These are phyloP conservation scores for Pseudomassariella vexata DNA, from an alignment of 2,329 filamentous ascomycete species.

Conservation along the genomic window DNA sequence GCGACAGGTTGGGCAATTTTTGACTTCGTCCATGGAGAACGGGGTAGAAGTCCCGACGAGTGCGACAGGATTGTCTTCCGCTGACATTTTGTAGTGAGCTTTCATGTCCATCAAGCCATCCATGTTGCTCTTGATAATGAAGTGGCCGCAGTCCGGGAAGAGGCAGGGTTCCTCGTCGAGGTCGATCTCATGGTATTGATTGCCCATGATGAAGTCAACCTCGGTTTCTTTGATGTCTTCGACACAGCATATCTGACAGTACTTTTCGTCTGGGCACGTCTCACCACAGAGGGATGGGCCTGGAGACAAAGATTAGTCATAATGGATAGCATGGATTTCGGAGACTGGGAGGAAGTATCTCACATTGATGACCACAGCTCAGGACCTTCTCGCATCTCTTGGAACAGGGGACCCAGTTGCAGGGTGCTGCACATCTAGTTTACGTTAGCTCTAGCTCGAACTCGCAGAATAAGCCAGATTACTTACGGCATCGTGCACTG, in stretches of 20 bases:
- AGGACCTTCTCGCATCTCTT: constrained; percentile 48
- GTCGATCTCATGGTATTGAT: constrained; percentile 50
- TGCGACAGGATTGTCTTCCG: constrained; percentile 23
- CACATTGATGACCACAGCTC: constrained; percentile 55
- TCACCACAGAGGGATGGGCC: constrained; percentile 60
- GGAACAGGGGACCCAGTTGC: constrained; percentile 60
- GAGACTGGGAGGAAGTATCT: constrained; percentile 7
- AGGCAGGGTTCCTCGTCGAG: constrained; percentile 56
- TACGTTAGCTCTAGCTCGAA: constrained; percentile 1
- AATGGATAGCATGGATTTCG: constrained; percentile 8
- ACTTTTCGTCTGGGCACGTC: constrained; percentile 42
- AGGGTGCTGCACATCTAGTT: constrained; percentile 55
- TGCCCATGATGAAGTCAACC: constrained; percentile 53
- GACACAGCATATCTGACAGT: constrained; percentile 52
- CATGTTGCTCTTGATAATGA: constrained; percentile 53
- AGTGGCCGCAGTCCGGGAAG: constrained; percentile 58
- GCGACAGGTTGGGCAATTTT: constrained; percentile 55
- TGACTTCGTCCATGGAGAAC: constrained; percentile 44
- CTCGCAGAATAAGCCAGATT: too few relatives aligned
- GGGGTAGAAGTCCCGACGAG: constrained; percentile 33
- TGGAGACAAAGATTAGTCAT: too few relatives aligned
- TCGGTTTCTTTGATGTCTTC: constrained; percentile 34
- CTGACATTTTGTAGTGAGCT: constrained; percentile 39
- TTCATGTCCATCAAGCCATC: constrained; percentile 55
- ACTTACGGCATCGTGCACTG: constrained; percentile 30